A percentile compares a stretch with the other conserved stretches of the same genome.
phyloP scores from a whole-genome alignment of 306 rosid species.

The Senna siamea region DNA sequence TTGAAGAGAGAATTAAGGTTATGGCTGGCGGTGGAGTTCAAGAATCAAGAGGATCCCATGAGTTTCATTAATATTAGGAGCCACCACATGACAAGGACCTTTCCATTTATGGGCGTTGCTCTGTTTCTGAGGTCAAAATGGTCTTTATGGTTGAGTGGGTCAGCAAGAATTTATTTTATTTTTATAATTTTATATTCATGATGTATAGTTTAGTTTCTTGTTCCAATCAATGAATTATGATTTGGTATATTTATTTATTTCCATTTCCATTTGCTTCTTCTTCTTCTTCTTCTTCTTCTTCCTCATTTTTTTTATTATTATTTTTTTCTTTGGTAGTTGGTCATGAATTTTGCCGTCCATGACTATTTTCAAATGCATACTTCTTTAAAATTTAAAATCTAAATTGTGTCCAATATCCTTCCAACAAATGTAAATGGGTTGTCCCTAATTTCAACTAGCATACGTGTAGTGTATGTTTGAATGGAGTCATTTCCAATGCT shows the following conservation, averaged over 20 bases:
- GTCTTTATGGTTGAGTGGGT: constrained; percentile 40
- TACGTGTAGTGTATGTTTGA: not conserved
- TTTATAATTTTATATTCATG: constrained; percentile 33
- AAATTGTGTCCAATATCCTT: not conserved
- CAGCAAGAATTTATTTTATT: not conserved
- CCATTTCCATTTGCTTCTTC: not conserved
- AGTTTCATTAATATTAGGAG: constrained; percentile 59
- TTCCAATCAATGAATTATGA: constrained; percentile 30
- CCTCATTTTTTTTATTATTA: not conserved
- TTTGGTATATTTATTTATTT: not conserved
- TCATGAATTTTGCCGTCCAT: not conserved
- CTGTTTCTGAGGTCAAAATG: constrained; percentile 36
- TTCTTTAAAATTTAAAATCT: not conserved
- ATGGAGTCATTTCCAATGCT: constrained; percentile 2
- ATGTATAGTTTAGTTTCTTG: constrained; percentile 40
- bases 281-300: no score
- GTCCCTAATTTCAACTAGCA: not conserved
- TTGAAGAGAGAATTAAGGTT: constrained; percentile 35
- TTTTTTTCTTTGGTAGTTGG: not conserved
- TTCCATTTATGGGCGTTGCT: constrained; percentile 30
- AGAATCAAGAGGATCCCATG: constrained; percentile 79
- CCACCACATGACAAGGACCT: constrained; percentile 42
- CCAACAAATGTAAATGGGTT: constrained; percentile 3
- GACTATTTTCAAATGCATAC: not conserved
- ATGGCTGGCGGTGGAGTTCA: constrained; percentile 44